Evolutionary conservation across 768 basidiomycete genomes (phyloP).

Genomic region (Suillus americanus): DNA sequence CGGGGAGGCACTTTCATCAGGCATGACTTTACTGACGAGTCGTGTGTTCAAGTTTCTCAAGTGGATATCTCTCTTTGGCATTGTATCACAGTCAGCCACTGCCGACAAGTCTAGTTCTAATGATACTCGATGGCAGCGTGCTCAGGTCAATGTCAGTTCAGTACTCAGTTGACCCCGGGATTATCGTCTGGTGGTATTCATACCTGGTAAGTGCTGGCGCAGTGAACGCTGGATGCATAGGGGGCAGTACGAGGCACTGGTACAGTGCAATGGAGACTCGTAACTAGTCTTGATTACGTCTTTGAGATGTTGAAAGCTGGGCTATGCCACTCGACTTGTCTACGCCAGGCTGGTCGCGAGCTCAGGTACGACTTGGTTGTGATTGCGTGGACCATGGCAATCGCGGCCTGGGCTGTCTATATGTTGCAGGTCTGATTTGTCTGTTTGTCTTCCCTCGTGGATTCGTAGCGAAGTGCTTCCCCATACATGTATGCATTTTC

Average conservation of each 20-base stretch:
- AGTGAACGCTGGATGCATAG: background rate
- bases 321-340: no score
- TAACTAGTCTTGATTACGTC: background rate
- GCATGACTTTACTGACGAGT: no score
- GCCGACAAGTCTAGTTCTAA: no score
- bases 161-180: background rate
- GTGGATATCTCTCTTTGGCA: no score
- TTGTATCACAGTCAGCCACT: no score
- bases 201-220: background rate
- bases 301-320: background rate
- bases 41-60: no score
- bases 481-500: background rate
- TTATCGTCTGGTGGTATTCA: background rate
- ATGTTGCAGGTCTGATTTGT: background rate
- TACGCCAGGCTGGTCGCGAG: no score
- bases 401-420: background rate
- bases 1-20: no score
- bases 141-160: no score
- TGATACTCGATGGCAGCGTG: no score
- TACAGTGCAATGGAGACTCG: background rate
- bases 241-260: background rate
- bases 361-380: background rate
- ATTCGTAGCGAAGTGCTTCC: background rate
- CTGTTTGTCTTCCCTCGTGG: background rate
- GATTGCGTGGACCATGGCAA: no score